Evolutionary conservation across 2,329 filamentous ascomycete species (phyloP).

Genomic region (Pseudonectria foliicola): DNA sequence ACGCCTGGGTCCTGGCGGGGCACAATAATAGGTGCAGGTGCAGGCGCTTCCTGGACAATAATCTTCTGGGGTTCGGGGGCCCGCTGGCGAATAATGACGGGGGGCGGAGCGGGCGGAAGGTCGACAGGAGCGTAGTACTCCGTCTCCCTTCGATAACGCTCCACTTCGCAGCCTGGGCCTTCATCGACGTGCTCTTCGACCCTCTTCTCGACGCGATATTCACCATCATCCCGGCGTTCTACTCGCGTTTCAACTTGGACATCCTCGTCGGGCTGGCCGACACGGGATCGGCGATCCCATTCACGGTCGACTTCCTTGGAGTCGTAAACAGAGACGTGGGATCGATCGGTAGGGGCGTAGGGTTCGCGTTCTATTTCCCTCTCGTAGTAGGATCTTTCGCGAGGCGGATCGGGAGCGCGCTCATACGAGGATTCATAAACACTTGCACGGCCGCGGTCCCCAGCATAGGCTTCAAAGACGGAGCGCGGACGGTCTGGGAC

Average conservation of each 20-base stretch:
- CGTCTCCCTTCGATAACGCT: slow-evolving; percentile 54
- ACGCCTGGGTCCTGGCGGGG: slow-evolving; percentile 38
- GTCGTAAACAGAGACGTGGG: slow-evolving; percentile 31
- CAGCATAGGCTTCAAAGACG: slow-evolving; percentile 35
- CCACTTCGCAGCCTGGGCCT: slow-evolving; percentile 40
- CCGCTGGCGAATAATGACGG: slow-evolving; percentile 51
- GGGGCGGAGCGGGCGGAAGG: slow-evolving; percentile 35
- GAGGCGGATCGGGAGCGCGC: slow-evolving; percentile 19
- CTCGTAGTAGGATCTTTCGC: slow-evolving; percentile 15
- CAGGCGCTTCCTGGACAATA: slow-evolving; percentile 51
- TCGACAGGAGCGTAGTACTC: slow-evolving; percentile 52
- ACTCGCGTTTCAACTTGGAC: slow-evolving; percentile 46
- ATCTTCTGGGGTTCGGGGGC: slow-evolving; percentile 51
- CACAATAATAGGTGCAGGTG: slow-evolving; percentile 45
- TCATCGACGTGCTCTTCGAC: slow-evolving; percentile 44
- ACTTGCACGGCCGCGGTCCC: slow-evolving; percentile 30
- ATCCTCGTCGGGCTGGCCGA: slow-evolving; percentile 40
- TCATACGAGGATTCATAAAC: slow-evolving; percentile 42
- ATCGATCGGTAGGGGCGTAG: slow-evolving; percentile 19
- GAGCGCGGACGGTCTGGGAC: slow-evolving; percentile 45
- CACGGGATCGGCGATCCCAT: slow-evolving; percentile 35
- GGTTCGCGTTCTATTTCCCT: slow-evolving; percentile 17
- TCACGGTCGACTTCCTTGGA: slow-evolving; percentile 32
- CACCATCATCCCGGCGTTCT: slow-evolving; percentile 40
- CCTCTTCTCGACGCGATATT: slow-evolving; percentile 42